Percentiles rank a stretch among this genome's conserved stretches.
phyloP scores from a whole-genome alignment of 805 yeast genomes.

The Cyberlindnera sargentensis region DNA sequence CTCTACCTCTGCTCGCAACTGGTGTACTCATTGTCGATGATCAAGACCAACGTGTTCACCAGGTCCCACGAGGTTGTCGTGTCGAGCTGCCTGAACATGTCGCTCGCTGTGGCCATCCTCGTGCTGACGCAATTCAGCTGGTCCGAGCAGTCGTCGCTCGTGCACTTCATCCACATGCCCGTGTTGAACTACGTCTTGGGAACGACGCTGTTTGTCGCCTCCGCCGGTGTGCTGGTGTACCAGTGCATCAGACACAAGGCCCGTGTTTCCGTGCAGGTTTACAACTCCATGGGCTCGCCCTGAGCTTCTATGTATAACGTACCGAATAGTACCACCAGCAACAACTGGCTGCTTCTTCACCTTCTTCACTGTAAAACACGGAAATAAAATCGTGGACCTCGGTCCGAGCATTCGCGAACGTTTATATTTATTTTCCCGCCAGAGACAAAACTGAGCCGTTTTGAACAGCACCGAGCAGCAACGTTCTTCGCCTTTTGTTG shows the following conservation, averaged over 20 bases:
- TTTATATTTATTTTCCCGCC: too few species aligned
- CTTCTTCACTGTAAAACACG: too few species aligned
- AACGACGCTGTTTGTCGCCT: background rate
- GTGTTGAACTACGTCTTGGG: background rate
- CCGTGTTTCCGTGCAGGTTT: background rate
- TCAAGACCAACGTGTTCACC: slow-evolving; percentile 76
- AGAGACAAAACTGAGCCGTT: too few species aligned
- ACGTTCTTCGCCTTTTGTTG: too few species aligned
- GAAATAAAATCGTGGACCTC: too few species aligned
- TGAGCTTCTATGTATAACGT: background rate
- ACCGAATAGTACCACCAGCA: too few species aligned
- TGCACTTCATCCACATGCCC: background rate
- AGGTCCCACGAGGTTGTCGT: slow-evolving; percentile 86
- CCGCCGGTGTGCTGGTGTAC: background rate
- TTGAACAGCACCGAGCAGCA: too few species aligned
- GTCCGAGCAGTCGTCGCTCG: background rate
- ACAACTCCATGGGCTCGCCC: background rate
- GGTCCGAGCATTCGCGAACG: too few species aligned
- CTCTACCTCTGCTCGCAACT: slow-evolving; percentile 25
- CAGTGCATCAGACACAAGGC: background rate
- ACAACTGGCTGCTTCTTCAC: too few species aligned
- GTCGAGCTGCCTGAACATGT: slow-evolving; percentile 39
- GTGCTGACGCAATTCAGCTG: background rate
- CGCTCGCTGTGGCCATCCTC: slow-evolving; percentile 20
- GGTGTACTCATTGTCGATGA: slow-evolving; percentile 56